A percentile compares a stretch with the other conserved stretches of the same genome.
phyloP scores from a whole-genome alignment of 495 filamentous ascomycete genomes.

The Glarea lozoyensis region DNA sequence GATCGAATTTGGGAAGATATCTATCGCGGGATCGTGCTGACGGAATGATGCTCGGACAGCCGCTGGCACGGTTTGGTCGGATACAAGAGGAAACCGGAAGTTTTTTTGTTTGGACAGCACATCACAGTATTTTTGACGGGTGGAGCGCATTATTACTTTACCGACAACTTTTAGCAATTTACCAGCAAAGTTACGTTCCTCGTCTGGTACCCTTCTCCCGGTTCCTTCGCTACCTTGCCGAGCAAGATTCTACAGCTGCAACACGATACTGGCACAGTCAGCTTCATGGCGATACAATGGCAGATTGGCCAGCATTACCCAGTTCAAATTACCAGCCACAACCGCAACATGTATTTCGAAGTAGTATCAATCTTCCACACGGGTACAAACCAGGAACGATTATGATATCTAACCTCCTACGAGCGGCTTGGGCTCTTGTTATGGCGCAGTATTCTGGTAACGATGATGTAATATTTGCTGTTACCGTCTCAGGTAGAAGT shows the following conservation, averaged over 20 bases:
- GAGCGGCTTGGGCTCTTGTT: not conserved
- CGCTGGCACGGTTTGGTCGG: not conserved
- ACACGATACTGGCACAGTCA: not conserved
- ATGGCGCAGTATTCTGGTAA: not conserved
- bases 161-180: not conserved
- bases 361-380: not conserved
- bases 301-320: not conserved
- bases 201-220: not conserved
- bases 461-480: conserved; percentile 37
- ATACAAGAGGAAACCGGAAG: not conserved
- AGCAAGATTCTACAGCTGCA: not conserved
- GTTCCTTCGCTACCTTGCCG: not conserved
- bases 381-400: not conserved
- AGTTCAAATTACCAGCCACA: not conserved
- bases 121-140: conserved; percentile 13
- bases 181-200: not conserved
- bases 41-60: conserved; percentile 9
- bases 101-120: not conserved
- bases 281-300: not conserved
- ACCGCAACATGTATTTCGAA: not conserved
- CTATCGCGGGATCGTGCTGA: not conserved
- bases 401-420: not conserved
- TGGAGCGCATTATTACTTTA: not conserved
- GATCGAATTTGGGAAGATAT: not conserved
- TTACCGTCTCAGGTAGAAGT: not conserved